Evolutionary conservation across 2,329 filamentous ascomycete genomes (phyloP).

Genomic region (Penicillium sp.): DNA sequence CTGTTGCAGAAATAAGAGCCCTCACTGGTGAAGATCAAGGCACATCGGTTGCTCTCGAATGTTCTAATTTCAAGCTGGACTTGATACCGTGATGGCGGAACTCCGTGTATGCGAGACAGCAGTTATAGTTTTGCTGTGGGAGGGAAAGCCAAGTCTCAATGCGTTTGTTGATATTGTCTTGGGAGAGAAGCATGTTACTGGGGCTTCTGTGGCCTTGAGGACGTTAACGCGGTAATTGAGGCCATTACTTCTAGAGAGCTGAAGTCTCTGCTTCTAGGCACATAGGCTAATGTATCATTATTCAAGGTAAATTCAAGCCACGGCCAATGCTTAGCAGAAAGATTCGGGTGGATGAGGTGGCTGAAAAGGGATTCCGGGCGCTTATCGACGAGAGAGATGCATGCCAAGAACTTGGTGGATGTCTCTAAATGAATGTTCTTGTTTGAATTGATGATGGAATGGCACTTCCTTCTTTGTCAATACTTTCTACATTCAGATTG

Average conservation of each 20-base stretch:
- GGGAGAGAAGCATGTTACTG: slow-evolving; percentile 53
- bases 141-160: slow-evolving; percentile 54
- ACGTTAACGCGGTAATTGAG: slow-evolving; percentile 60
- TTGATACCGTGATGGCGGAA: slow-evolving; percentile 47
- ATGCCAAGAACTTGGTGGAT: slow-evolving; percentile 61
- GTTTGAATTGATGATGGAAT: not conserved
- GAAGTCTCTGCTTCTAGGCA: not conserved
- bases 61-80: slow-evolving; percentile 56
- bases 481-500: not conserved
- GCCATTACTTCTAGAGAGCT: slow-evolving; percentile 39
- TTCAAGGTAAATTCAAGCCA: slow-evolving; percentile 51
- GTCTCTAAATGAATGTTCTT: slow-evolving; percentile 14
- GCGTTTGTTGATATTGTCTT: slow-evolving; percentile 52
- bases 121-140: slow-evolving; percentile 64
- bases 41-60: slow-evolving; percentile 60
- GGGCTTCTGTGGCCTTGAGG: slow-evolving; percentile 50
- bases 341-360: slow-evolving; percentile 56
- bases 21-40: slow-evolving; percentile 48
- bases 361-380: slow-evolving; percentile 57
- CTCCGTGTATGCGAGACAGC: slow-evolving; percentile 56
- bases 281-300: slow-evolving; percentile 16
- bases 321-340: slow-evolving; percentile 60
- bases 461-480: too few species aligned
- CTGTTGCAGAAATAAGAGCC: slow-evolving; percentile 47
- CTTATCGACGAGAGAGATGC: slow-evolving; percentile 59